Evolutionary conservation across 305 asterid species (phyloP), one percentile per base, ranked within the genome.

Genomic region (Striga hermonthica): DNA sequence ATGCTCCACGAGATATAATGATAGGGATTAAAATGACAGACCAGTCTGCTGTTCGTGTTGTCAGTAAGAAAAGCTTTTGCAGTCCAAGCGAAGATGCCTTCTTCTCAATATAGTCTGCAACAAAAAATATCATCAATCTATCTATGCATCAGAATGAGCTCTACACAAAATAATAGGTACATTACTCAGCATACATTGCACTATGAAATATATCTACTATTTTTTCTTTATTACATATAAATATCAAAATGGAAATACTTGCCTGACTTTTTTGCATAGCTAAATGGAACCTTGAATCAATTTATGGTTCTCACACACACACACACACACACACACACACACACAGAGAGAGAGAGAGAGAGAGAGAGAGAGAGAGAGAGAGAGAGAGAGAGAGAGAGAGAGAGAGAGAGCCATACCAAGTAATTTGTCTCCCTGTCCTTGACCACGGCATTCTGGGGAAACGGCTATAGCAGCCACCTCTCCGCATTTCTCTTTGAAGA

Each of bases 381-480:
- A 22, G 31, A 22, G 31, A 22, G 31, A 22, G 31, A 22, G 31
- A 22, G 31, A 22, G 31, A 22, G 31, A 22, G 48, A 48, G 52
- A 54, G 44, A 60, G 50, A 6, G 7, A 16, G 4, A 9, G 12
- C 38, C 71, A 67, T 90, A 90, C 99, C 97, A 7, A 90, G 97
- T 76, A 93, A 81, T 75, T 86, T 93, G 83, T 93, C 97, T 74
- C 99, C 99, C 59, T 88, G 99, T 60, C 99, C 99, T 74, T 86
- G 93, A 43, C 96, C 96, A 36, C 99, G 97, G 55, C 99, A 90
- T 49, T 90, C 99, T 28, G 96, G 95, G 75, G 95, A 90, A 76
- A 93, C 99, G 68, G 95, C 97, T 74, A 90, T 85, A 58, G 96
- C 95, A 78, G 99, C 97, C 66, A 93, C 91, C 82, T 90, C 97